Evolutionary conservation across 2,329 filamentous ascomycete genomes (phyloP).

Genomic region (Fusarium dimerum): DNA sequence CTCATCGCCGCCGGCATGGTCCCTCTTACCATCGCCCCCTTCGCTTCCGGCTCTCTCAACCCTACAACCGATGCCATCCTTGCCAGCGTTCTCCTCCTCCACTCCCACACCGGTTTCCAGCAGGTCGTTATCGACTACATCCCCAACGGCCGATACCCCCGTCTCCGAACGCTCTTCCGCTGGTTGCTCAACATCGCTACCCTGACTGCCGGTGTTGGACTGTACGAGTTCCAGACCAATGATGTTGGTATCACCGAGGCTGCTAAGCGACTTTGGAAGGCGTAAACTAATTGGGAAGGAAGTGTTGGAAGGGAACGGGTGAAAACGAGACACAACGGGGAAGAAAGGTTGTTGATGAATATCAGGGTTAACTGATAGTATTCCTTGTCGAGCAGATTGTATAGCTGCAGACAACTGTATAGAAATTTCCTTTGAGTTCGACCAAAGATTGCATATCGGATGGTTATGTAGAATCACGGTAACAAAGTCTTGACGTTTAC

Average conservation of each 20-base stretch:
- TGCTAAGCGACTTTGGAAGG: constrained; percentile 86
- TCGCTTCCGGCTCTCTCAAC: constrained; percentile 89
- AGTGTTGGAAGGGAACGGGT: neutral
- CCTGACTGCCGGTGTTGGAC: constrained; percentile 77
- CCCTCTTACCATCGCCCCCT: constrained; percentile 86
- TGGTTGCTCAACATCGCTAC: constrained; percentile 83
- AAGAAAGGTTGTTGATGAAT: constrained; percentile 6
- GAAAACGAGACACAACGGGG: constrained; percentile 3
- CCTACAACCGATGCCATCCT: constrained; percentile 84
- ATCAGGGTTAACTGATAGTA: constrained; percentile 13
- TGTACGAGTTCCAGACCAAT: constrained; percentile 99
- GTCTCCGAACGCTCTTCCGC: constrained; percentile 63
- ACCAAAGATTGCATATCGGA: constrained; percentile 16
- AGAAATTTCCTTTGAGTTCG: constrained; percentile 26
- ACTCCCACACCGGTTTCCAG: constrained; percentile 96
- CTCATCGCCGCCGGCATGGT: constrained; percentile 78
- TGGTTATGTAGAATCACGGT: constrained; percentile 5
- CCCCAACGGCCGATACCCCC: constrained; percentile 69
- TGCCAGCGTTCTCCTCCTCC: constrained; percentile 79
- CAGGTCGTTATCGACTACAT: constrained; percentile 91
- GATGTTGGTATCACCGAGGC: constrained; percentile 93
- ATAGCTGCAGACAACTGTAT: constrained; percentile 30
- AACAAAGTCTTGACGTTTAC: neutral
- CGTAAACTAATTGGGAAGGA: constrained; percentile 42
- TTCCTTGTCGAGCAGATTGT: constrained; percentile 23